Percentiles rank a stretch among this genome's conserved stretches.
These are phyloP conservation scores for Brassica rapa DNA, from an alignment of 345 rosid species.

Conservation along the genomic window DNA sequence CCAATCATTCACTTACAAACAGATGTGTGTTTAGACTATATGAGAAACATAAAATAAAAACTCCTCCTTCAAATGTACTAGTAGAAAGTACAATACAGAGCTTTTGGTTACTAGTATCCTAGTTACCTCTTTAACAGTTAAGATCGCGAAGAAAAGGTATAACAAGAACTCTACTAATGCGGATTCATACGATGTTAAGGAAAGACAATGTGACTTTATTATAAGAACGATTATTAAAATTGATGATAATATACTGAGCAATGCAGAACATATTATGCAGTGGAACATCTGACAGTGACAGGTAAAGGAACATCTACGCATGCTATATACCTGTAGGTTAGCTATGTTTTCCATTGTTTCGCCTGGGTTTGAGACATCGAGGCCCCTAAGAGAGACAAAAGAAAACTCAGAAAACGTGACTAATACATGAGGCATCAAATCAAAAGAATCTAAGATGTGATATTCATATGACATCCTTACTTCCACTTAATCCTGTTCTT, in stretches of 20 bases:
- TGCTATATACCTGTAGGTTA: conserved; percentile 71
- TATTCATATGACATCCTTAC: conserved; percentile 47
- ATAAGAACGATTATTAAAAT: background rate
- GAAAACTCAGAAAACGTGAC: conserved; percentile 25
- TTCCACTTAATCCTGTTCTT: conserved; percentile 98
- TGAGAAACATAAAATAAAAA: conserved; percentile 10
- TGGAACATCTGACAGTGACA: conserved; percentile 13
- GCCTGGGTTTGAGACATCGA: conserved; percentile 84
- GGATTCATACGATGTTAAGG: conserved; percentile 19
- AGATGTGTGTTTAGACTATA: background rate
- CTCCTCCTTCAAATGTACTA: background rate
- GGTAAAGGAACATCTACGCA: conserved; percentile 2
- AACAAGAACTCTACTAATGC: conserved; percentile 6
- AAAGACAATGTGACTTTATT: background rate
- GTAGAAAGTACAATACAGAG: background rate
- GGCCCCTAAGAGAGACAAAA: conserved; percentile 62
- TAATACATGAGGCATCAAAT: conserved; percentile 18
- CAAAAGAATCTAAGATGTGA: conserved; percentile 16
- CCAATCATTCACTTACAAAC: conserved; percentile 5
- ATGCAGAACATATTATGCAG: conserved; percentile 9
- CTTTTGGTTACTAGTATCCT: background rate
- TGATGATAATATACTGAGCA: conserved; percentile 8
- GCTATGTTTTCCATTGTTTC: conserved; percentile 69
- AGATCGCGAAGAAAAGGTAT: background rate
- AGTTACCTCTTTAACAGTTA: background rate